Base-by-base conservation (phyloP, 140 eudicot species). In the Ambrosia hybrid region DNA sequence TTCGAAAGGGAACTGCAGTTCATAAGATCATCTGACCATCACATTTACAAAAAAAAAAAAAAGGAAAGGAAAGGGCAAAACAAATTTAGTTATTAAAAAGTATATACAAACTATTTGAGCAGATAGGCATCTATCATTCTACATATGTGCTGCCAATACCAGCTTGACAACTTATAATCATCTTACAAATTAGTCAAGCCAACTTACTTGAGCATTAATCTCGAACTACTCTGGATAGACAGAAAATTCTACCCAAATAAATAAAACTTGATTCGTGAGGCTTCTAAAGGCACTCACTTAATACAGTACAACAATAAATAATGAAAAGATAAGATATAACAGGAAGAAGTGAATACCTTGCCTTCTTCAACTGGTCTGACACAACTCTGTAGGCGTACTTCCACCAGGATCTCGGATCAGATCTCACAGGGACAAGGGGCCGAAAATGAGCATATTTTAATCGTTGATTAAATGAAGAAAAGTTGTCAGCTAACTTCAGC, bases 401-500 rank as follows among this genome's bases (percentile, higher is more conserved):
- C 99, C 97, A 95, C 99, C 99, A 95, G 36, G 95, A 74, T 76
- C 82, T 86, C 26, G 97, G 92, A 82, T 91, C 85, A 65, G 91
- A 83, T 82, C 78, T 91, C 69, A 95, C 91, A 4, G 91, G 71
- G 55, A 83, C 87, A 77, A 72, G 88, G 26, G 99, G 99, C 14
- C 99, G 92, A 74, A 75, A 85, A 78, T 95, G 99, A 41, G 97
- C 92, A 70, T 86, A 91, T 74, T 86, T 91, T 21, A 95, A 73
- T 36, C 97, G 81, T 77, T 88, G 95, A 76, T 88, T 95, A 48
- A 95, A 91, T 17, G 99, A 85, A 75, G 99, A 83, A 76, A 95
- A 95, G 71, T 91, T 95, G 82, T 95, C 99, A 69, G 99, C 99
- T 62, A 95, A 77, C 74, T 86, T 95, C 74, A 91, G 67, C 74